Evolutionary conservation across 2,329 filamentous ascomycete genomes (phyloP).

Genomic region (Cladobotryum mycophilum): DNA sequence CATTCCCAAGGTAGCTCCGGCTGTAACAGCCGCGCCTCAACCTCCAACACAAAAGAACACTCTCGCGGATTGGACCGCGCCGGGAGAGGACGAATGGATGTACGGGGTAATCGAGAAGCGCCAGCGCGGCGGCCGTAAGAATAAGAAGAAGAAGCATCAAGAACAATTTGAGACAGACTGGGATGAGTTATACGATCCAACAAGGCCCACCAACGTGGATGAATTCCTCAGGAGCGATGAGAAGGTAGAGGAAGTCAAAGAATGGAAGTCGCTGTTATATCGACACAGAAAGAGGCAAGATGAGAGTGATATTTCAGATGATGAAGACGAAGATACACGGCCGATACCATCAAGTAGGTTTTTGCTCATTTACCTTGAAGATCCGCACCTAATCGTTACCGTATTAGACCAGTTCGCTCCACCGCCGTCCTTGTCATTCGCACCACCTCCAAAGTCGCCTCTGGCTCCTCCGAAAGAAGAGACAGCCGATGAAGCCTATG

Average conservation of each 20-base stretch:
- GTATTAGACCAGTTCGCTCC: conserved; percentile 53
- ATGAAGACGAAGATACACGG: conserved; percentile 30
- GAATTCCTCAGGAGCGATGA: conserved; percentile 82
- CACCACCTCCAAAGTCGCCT: conserved; percentile 47
- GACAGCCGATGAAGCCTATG: conserved; percentile 65
- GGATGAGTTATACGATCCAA: conserved; percentile 86
- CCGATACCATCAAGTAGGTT: conserved; percentile 28
- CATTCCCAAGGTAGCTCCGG: conserved; percentile 26
- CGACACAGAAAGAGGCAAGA: conserved; percentile 52
- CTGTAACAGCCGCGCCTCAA: conserved; percentile 20
- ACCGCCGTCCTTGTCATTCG: conserved; percentile 49
- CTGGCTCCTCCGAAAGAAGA: conserved; percentile 48
- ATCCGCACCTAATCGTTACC: neutral
- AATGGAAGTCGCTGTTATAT: conserved; percentile 81
- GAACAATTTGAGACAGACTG: conserved; percentile 64
- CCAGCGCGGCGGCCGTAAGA: conserved; percentile 71
- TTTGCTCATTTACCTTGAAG: neutral
- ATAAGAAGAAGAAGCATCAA: conserved; percentile 62
- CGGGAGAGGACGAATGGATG: conserved; percentile 74
- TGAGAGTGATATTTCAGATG: conserved; percentile 33
- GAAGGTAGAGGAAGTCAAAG: conserved; percentile 68
- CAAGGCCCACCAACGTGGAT: conserved; percentile 74
- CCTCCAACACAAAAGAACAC: conserved; percentile 54
- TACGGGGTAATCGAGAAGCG: conserved; percentile 59
- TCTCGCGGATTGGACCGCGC: conserved; percentile 73